These are phyloP conservation scores for Nigrospora oryzae DNA, from an alignment of 2,329 filamentous ascomycete species.

Conservation along the genomic window DNA sequence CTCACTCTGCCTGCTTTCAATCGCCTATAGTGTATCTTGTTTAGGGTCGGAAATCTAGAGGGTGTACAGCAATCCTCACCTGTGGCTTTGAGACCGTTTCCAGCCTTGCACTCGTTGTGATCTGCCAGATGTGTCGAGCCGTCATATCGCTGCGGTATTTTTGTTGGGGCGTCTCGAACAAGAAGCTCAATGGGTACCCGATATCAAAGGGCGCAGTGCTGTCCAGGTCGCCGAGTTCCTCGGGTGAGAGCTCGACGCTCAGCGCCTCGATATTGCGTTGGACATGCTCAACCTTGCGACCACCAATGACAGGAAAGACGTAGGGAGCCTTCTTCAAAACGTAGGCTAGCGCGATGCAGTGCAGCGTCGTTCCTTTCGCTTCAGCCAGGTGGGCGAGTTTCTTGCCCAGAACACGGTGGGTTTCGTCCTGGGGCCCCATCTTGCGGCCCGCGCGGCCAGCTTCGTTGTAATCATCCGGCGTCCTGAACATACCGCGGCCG, in stretches of 20 bases:
- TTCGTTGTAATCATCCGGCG: conserved; percentile 10
- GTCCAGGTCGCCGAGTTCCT: conserved; percentile 50
- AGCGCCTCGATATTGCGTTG: conserved; percentile 46
- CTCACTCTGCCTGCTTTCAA: too few relatives aligned
- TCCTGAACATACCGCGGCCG: conserved; percentile 38
- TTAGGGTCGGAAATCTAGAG: too few relatives aligned
- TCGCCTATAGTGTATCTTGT: too few relatives aligned
- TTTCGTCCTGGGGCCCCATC: conserved; percentile 1
- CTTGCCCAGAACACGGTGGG: not conserved
- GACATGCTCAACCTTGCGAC: conserved; percentile 47
- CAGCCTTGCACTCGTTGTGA: too few relatives aligned
- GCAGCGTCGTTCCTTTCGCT: conserved; percentile 19
- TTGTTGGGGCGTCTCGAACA: not conserved
- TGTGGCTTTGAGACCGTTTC: too few relatives aligned
- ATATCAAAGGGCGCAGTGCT: conserved; percentile 36
- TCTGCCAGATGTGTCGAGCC: too few relatives aligned
- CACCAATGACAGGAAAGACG: conserved; percentile 50
- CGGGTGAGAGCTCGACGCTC: conserved; percentile 35
- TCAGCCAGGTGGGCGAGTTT: conserved; percentile 5
- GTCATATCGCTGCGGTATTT: too few relatives aligned
- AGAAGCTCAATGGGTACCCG: conserved; percentile 41
- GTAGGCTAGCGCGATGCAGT: conserved; percentile 47
- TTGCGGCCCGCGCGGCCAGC: conserved; percentile 4
- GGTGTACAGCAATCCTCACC: too few relatives aligned
- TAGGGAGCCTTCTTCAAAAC: conserved; percentile 47